A percentile compares a stretch with the other conserved stretches of the same genome.
Conservation (phyloP, 176 grass and related monocot species). For the Calamus simplicifolius region DNA sequence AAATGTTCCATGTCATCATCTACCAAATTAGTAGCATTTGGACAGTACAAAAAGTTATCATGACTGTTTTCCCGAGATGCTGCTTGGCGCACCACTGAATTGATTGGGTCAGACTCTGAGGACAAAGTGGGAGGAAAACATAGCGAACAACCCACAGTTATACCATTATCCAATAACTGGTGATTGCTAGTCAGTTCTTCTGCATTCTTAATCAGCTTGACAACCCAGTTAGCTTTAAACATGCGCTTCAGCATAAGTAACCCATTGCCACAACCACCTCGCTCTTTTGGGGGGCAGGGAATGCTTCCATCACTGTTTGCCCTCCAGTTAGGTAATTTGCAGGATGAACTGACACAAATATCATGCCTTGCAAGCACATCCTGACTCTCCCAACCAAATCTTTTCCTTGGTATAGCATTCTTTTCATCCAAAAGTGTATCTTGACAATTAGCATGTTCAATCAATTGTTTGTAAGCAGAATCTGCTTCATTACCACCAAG, state of each 20-base stretch:
- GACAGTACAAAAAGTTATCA: constrained; percentile 8
- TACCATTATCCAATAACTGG: too few relatives aligned
- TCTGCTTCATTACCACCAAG: neutral
- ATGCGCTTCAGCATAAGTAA: constrained; percentile 1
- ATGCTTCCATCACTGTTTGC: neutral
- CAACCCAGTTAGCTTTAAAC: neutral
- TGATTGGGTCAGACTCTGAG: too few relatives aligned
- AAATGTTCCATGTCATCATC: constrained; percentile 9
- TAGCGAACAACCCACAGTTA: too few relatives aligned
- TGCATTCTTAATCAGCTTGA: neutral
- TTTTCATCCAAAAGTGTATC: too few relatives aligned
- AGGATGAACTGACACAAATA: too few relatives aligned
- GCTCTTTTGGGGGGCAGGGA: neutral
- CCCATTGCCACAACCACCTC: constrained; percentile 5
- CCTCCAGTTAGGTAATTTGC: neutral
- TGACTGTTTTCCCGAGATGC: neutral
- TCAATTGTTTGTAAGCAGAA: too few relatives aligned
- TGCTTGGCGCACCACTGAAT: neutral
- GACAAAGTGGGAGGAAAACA: too few relatives aligned
- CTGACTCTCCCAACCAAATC: too few relatives aligned
- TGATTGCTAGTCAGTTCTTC: neutral
- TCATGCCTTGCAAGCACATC: too few relatives aligned
- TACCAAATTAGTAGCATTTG: neutral
- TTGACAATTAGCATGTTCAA: too few relatives aligned
- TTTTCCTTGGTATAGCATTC: too few relatives aligned